Conservation (phyloP, 2,329 filamentous ascomycete species). For the Hypoxylon sp. region DNA sequence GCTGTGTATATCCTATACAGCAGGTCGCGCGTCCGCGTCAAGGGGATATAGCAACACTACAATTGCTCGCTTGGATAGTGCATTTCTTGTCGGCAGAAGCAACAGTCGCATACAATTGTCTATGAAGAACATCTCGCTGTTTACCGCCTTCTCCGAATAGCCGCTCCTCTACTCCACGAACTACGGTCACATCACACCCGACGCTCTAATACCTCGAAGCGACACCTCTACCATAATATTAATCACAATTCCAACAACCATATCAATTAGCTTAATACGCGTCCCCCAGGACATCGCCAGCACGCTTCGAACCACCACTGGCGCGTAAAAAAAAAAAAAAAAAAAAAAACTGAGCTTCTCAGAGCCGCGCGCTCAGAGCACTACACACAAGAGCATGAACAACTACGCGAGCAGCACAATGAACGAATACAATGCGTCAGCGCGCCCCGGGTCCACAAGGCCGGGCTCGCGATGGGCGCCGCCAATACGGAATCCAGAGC, state of each 20-base stretch:
- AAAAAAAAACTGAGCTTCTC: conserved; percentile 21
- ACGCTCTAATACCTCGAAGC: conserved; percentile 22
- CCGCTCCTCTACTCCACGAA: conserved; percentile 4
- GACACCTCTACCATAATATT: not conserved
- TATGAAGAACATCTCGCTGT: not conserved
- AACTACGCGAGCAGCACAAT: conserved; percentile 54
- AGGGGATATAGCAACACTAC: conserved; percentile 9
- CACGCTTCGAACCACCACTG: conserved; percentile 5
- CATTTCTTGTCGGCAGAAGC: conserved; percentile 26
- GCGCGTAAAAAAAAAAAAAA: conserved; percentile 40
- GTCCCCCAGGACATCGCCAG: not conserved
- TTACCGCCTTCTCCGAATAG: conserved; percentile 5
- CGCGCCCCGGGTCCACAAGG: conserved; percentile 51
- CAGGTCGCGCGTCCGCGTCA: conserved; percentile 19
- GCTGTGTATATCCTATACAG: not conserved
- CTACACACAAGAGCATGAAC: conserved; percentile 48
- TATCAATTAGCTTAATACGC: not conserved
- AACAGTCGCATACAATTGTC: conserved; percentile 34
- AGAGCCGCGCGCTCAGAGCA: conserved; percentile 36
- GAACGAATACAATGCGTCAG: conserved; percentile 53
- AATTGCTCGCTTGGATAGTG: conserved; percentile 37
- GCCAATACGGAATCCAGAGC: conserved; percentile 51
- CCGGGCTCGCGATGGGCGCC: conserved; percentile 52
- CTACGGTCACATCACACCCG: conserved; percentile 3
- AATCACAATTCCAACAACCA: conserved; percentile 4